These are phyloP conservation scores for Dianthus caryophyllus DNA, from an alignment of 148 eudicot species.

Conservation along the genomic window DNA sequence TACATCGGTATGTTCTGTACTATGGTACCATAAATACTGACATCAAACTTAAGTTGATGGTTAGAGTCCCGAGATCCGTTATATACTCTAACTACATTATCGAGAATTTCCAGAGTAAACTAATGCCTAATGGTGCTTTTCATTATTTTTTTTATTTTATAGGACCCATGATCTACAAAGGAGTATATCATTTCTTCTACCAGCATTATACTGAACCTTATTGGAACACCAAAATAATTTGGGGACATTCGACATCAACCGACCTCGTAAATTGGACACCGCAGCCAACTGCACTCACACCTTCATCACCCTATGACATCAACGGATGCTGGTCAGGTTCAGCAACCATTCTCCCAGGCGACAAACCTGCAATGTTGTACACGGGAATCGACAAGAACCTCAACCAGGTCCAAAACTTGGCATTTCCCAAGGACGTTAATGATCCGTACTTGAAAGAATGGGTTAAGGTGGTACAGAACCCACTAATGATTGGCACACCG, in stretches of 20 bases:
- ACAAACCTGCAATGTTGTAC: conserved; percentile 42
- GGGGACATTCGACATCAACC: conserved; percentile 61
- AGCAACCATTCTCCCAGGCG: conserved; percentile 35
- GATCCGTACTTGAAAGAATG: conserved; percentile 53
- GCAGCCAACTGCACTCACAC: conserved; percentile 36
- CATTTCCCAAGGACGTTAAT: conserved; percentile 38
- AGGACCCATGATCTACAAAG: conserved; percentile 59
- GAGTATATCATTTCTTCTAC: conserved; percentile 52
- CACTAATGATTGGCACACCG: conserved; percentile 27
- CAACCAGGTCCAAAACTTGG: conserved; percentile 44
- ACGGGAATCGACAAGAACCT: conserved; percentile 25
- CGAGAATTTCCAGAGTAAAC: not conserved
- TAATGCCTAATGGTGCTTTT: not conserved
- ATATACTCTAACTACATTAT: too few relatives aligned
- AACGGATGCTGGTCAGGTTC: conserved; percentile 63
- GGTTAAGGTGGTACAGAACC: conserved; percentile 41
- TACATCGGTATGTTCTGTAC: too few relatives aligned
- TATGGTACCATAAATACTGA: too few relatives aligned
- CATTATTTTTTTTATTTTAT: too few relatives aligned
- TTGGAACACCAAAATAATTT: conserved; percentile 38
- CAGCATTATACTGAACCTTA: conserved; percentile 41
- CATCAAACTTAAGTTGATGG: too few relatives aligned
- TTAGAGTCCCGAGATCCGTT: too few relatives aligned
- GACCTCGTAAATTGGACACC: conserved; percentile 53
- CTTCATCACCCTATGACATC: conserved; percentile 36